Percentiles rank a stretch among this genome's conserved stretches.
Conservation (phyloP, 345 rosid genomes). For the Citrus medica region DNA sequence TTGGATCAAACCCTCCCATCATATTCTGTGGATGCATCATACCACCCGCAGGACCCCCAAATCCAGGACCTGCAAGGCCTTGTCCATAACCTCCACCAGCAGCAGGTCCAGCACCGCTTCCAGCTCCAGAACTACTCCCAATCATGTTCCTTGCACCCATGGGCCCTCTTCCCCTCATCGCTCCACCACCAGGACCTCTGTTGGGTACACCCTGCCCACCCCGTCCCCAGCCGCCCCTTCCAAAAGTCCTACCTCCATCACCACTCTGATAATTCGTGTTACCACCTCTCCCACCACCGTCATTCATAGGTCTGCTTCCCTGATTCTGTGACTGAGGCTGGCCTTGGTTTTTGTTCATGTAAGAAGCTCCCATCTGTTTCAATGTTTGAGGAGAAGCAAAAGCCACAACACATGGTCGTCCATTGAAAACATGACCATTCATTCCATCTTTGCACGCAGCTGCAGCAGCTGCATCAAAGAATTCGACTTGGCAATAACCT, state of each 20-base stretch:
- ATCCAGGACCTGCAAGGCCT: conserved; percentile 65
- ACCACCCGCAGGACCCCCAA: conserved; percentile 58
- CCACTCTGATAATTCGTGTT: conserved; percentile 65
- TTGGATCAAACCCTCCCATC: conserved; percentile 83
- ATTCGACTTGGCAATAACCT: conserved; percentile 89
- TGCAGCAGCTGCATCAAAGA: conserved; percentile 63
- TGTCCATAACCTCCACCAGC: conserved; percentile 68
- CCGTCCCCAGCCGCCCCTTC: conserved; percentile 76
- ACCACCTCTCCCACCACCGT: conserved; percentile 65
- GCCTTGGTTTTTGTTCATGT: conserved; percentile 58
- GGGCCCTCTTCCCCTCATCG: conserved; percentile 54
- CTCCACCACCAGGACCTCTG: conserved; percentile 68
- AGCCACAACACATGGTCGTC: conserved; percentile 79
- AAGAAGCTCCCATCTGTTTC: conserved; percentile 79
- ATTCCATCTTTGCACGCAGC: conserved; percentile 83
- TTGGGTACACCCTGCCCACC: conserved; percentile 61
- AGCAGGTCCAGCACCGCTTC: conserved; percentile 24
- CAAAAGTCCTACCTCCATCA: conserved; percentile 67
- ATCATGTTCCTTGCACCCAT: conserved; percentile 57
- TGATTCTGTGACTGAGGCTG: conserved; percentile 64
- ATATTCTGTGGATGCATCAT: conserved; percentile 80
- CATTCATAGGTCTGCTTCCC: conserved; percentile 66
- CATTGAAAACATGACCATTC: conserved; percentile 68
- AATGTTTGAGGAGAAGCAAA: conserved; percentile 82
- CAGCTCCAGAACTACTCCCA: conserved; percentile 36